Evolutionary conservation across 768 basidiomycete species (phyloP).

Genomic region (Peribolospora baueri): DNA sequence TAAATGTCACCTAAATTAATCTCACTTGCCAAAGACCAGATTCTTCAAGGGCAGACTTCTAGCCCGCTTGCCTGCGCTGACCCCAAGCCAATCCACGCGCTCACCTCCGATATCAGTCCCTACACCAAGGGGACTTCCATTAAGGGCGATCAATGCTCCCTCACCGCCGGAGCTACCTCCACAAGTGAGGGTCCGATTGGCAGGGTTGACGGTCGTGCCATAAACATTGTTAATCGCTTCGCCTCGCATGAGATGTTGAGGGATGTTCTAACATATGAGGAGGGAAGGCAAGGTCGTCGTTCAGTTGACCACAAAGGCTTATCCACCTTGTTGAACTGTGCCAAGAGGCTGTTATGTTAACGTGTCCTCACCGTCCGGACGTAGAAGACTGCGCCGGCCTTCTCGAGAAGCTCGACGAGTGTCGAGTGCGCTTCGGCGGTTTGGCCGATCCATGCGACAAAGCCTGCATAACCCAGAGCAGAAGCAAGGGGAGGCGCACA

Average conservation of each 20-base stretch:
- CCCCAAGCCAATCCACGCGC: no score
- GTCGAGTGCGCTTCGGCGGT: slow-evolving; percentile 30
- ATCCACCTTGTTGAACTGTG: no score
- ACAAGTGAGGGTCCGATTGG: slow-evolving; percentile 38
- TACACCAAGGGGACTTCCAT: background rate
- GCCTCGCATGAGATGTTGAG: background rate
- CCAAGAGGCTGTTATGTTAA: slow-evolving; percentile 17
- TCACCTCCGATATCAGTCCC: background rate
- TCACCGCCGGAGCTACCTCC: slow-evolving; percentile 34
- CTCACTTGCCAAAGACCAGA: background rate
- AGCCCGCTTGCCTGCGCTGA: background rate
- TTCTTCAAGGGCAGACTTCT: background rate
- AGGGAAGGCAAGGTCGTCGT: slow-evolving; percentile 51
- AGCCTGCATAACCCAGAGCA: slow-evolving; percentile 25
- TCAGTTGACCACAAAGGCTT: slow-evolving; percentile 31
- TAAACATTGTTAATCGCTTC: slow-evolving; percentile 31
- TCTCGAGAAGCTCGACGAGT: slow-evolving; percentile 36
- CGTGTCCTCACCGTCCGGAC: background rate
- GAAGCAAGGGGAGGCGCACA: background rate
- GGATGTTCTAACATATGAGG: background rate
- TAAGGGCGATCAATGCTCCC: slow-evolving; percentile 42
- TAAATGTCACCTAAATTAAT: background rate
- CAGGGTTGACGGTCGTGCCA: slow-evolving; percentile 49
- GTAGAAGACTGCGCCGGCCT: slow-evolving; percentile 25
- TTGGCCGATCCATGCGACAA: slow-evolving; percentile 43